Base-by-base conservation (phyloP, 805 yeast species). In the Sugiyamaella mastotermitis region DNA sequence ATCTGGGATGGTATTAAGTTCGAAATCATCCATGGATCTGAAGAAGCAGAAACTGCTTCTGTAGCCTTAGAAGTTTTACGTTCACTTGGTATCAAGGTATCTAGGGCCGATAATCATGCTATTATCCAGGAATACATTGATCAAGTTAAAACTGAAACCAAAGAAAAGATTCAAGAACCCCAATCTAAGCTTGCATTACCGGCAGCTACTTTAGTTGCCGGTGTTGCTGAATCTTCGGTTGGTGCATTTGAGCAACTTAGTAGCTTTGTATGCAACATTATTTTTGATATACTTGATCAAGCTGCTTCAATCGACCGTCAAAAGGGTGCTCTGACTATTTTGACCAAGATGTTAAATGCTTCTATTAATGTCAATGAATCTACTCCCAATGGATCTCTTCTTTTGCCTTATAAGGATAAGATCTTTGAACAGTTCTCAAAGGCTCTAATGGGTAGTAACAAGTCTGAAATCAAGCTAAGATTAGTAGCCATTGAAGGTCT, bases 1-100 rank as follows among this genome's bases (percentile, higher is more conserved):
- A 54, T 90, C 3, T 92, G 95, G 95, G 82, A 83, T 49, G 84
- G 95, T 0, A 63, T 90, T 37, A 90, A 90, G 56, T 87, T 76
- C 56, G 96, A 90, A 58, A 70, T 90, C n/a, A 64, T 90, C 40
- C 95, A 90, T 56, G 80, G 79, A 29, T 84, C 82, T n/a, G 74
- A 69, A 15, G 72, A 66, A 21, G 64, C 59, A 31, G 66, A 62
- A 21, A 40, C 66, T 43, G 41, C 61, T 43, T 52, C 51, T 38
- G 49, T 65, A 7, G 68, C 78, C 0, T 52, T 79, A 17, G 47
- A 53, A 11, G 62, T 74, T 2, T 61, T 81, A 38, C 62, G 58
- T 38, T 51, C 66, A 1, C 56, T 86, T 5, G 63, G 72, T 14
- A 34, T 33, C 0, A 63, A 64, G 32, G 54, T 75, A 9, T 47